Base-by-base conservation (phyloP, 2,329 filamentous ascomycete species). In the Pseudocercospora vitis region DNA sequence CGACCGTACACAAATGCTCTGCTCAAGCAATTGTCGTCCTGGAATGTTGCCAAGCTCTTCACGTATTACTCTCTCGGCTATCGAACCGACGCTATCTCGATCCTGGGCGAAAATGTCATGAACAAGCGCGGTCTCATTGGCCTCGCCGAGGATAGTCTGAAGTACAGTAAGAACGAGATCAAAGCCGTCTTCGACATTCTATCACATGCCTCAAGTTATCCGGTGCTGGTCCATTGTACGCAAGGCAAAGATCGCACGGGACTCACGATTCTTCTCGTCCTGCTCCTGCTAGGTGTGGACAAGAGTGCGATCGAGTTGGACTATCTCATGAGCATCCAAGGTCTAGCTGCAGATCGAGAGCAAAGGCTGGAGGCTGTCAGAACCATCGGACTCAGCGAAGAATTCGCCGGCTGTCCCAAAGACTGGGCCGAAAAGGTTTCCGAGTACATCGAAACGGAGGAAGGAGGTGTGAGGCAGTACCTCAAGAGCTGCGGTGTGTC, bases 241-340 rank as follows among this genome's bases (percentile, higher is more conserved):
- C 89, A 95, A 65, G 91, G 91, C 53, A 96, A 95, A 68, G 91
- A 95, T 66, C 81, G 91, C 2, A 91, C 84, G 1, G 91, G 91
- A 0, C 74, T 95, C 9, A 76, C 88, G 8, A 76, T 89, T 4
- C 75, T 87, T 33, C 74, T 95, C 3, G 71, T 87, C 0, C 73
- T 95, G 16, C 76, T 92, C 64, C 73, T 88, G 8, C 75, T 88
- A 3, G 73, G 67, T 23, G 68, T 88, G 1, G 81, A 83, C 0
- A 53, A 76, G 1, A 68, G 77, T 0, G 86, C 83, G 2, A 84
- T 95, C 35, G 76, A 82, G 50, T 67, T 84, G 58, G 91, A 95
- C 71, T 95, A 95, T 69, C 70, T 79, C 55, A 76, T 86, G 19
- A 89, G 86, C 2, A 76, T 81, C 51, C 73, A 77, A 1, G 81